Evolutionary conservation across 805 yeast genomes (phyloP).

Genomic region (Teunomyces atbi): DNA sequence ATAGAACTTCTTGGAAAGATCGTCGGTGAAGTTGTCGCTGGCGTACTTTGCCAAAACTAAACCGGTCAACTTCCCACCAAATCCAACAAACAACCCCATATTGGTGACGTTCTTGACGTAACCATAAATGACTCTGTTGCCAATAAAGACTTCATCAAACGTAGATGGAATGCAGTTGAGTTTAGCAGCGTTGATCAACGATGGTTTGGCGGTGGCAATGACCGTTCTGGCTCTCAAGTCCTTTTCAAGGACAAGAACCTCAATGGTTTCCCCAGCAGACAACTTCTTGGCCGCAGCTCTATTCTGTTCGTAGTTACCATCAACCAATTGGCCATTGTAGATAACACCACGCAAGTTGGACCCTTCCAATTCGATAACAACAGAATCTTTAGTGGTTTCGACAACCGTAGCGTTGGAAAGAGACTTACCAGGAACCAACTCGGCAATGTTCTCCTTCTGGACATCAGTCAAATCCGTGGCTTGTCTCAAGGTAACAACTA

Average conservation of each 20-base stretch:
- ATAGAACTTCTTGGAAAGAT: constrained; percentile 53
- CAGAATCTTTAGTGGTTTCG: constrained; percentile 72
- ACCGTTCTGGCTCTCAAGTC: constrained; percentile 60
- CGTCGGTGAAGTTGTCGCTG: constrained; percentile 49
- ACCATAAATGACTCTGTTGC: constrained; percentile 55
- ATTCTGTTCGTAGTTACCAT: constrained; percentile 70
- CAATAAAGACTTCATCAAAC: constrained; percentile 55
- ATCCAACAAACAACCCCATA: constrained; percentile 79
- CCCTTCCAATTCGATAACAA: constrained; percentile 56
- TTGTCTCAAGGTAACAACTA: constrained; percentile 73
- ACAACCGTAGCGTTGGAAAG: constrained; percentile 58
- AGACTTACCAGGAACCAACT: constrained; percentile 59
- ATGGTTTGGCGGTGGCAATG: constrained; percentile 60
- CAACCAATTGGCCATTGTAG: constrained; percentile 71
- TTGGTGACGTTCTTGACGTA: constrained; percentile 75
- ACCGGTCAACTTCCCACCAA: constrained; percentile 79
- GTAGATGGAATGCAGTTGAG: constrained; percentile 51
- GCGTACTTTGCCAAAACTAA: constrained; percentile 75
- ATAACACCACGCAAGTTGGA: constrained; percentile 65
- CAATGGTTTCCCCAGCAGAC: constrained; percentile 59
- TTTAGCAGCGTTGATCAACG: constrained; percentile 65
- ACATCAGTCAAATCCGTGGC: constrained; percentile 50
- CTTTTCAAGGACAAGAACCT: constrained; percentile 66
- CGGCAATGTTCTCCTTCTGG: constrained; percentile 45
- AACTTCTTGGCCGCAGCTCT: constrained; percentile 63